phyloP scores from a whole-genome alignment of 331 rosid species.

The Erythrophleum ivorense region DNA sequence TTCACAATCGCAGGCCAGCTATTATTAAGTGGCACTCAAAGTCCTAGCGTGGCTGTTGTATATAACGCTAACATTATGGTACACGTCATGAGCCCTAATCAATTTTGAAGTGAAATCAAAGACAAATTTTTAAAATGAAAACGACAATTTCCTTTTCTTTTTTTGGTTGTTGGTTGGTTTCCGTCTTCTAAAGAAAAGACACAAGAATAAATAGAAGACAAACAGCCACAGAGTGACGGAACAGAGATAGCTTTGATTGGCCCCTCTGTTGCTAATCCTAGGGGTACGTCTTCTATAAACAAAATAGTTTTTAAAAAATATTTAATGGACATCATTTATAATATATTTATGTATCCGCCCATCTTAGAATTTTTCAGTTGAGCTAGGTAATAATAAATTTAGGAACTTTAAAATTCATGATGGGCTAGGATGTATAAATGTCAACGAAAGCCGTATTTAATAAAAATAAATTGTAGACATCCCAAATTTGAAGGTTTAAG shows the following conservation, averaged over 20 bases:
- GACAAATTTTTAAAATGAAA: not conserved
- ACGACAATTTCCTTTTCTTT: not conserved
- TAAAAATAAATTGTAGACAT: not conserved
- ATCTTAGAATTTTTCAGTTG: not conserved
- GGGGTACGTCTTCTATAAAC: not conserved
- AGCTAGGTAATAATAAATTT: no score
- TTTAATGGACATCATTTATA: not conserved
- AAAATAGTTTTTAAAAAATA: not conserved
- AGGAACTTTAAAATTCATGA: not conserved
- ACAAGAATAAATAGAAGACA: not conserved
- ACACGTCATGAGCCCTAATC: not conserved
- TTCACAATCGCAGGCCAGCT: not conserved
- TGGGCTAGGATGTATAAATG: not conserved
- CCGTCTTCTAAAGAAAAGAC: not conserved
- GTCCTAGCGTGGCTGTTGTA: not conserved
- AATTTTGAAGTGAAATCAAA: conserved; percentile 18
- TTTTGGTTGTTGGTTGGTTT: no score
- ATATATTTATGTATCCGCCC: not conserved
- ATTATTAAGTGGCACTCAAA: not conserved
- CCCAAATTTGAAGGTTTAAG: not conserved
- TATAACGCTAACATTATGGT: not conserved
- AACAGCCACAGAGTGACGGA: not conserved
- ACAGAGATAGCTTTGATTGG: not conserved
- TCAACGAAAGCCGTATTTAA: not conserved
- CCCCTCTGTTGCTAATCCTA: not conserved